phyloP scores from a whole-genome alignment of 441 rosid genomes.

The Euphorbia celastroides region DNA sequence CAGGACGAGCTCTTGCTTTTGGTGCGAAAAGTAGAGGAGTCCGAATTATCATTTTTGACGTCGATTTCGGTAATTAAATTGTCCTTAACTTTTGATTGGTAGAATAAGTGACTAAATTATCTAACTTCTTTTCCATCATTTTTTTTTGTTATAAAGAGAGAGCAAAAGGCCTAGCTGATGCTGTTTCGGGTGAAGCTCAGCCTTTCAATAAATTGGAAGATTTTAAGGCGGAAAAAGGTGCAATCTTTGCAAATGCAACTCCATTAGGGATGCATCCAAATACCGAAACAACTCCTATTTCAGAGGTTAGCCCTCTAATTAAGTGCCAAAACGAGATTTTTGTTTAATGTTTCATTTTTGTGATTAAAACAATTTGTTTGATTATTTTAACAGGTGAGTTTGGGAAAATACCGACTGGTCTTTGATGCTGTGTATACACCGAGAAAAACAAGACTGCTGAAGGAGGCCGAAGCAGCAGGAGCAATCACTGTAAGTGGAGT shows the following conservation, averaged over 20 bases:
- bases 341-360: neutral
- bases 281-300: conserved; percentile 37
- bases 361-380: neutral
- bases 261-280: conserved; percentile 55
- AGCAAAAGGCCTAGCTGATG: conserved; percentile 43
- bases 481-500: conserved; percentile 45
- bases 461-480: conserved; percentile 50
- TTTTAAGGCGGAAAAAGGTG: conserved; percentile 39
- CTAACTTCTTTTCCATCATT: conserved; percentile 1
- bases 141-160: conserved; percentile 28
- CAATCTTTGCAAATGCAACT: conserved; percentile 56
- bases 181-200: conserved; percentile 40
- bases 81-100: neutral
- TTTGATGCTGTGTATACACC: conserved; percentile 59
- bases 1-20: conserved; percentile 56
- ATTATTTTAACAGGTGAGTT: conserved; percentile 23
- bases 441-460: conserved; percentile 43
- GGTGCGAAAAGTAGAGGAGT: conserved; percentile 52
- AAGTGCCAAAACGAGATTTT: neutral
- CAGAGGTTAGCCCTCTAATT: conserved; percentile 31
- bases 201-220: conserved; percentile 24
- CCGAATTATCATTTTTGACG: conserved; percentile 38
- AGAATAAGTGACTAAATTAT: neutral
- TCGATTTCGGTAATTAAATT: conserved; percentile 34
- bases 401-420: conserved; percentile 33